Evolutionary conservation across 78 protist genomes (phyloP), one percentile per base, ranked within the genome.

Genomic region (Corallochytrium limacisporum): DNA sequence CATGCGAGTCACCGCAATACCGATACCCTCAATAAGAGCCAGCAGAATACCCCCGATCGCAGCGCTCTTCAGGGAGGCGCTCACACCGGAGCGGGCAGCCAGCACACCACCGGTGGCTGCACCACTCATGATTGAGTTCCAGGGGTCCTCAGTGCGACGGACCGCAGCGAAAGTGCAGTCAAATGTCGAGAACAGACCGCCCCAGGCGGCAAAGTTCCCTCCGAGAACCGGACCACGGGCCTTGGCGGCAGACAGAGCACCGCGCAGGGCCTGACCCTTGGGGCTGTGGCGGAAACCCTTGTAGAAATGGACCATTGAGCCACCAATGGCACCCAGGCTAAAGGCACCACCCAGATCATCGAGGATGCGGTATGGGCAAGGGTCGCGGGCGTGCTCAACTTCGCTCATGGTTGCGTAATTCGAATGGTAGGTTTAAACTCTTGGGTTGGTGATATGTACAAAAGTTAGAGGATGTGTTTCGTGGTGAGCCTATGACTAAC

Each of bases 141-240:
- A 46, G 13, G 65, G 49, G 40, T 69, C 75, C n/a, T 54, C 51
- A 46, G 53, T 69, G 13, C 28, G 31, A 1, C 75, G 46, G 26
- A 56, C 29, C 6, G 12, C 8, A 10, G 48, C 65, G 22, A 69
- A 8, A 4, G 75, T 38, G 65, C 75, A 69, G 29, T 69, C 75
- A 39, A 69, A 56, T 16, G 60, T 46, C 26, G 75, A 69, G 48
- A 69, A 69, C 20, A 56, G 2, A 26, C 54, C 75, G 4, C 65
- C 66, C 75, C 75, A 69, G 53, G 36, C 54, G 9, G 75, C 75
- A 44, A 69, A 69, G 53, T 31, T 56, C 46, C 75, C 74, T 22
- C 72, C 72, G 31, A 66, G 13, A 1, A 66, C 55, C 0, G 72
- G 72, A 18, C 59, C 72, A 24, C 72, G 12, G 54, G 57, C 54